Evolutionary conservation across 1,139 yeast genomes (phyloP).

Genomic region (Yamadazyma dushanensis): DNA sequence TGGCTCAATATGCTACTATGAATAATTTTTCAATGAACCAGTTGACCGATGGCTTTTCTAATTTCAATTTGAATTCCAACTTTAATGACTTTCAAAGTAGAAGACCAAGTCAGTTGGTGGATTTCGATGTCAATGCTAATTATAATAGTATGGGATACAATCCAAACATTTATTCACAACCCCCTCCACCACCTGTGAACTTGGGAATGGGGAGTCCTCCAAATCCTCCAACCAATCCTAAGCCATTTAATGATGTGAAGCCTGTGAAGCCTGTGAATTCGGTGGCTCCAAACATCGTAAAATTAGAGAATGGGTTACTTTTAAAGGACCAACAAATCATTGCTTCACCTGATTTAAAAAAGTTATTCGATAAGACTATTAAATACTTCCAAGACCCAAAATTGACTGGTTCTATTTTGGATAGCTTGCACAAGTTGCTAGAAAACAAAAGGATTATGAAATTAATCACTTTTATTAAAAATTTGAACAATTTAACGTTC

Average conservation of each 20-base stretch:
- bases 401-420: constrained; percentile 32
- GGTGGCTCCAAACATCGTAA: constrained; percentile 19
- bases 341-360: constrained; percentile 51
- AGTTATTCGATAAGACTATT: constrained; percentile 41
- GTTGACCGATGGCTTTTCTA: constrained; percentile 36
- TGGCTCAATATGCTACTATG: constrained; percentile 17
- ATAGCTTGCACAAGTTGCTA: constrained; percentile 34
- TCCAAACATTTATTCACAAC: neutral
- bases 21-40: constrained; percentile 25
- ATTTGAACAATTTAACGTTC: constrained; percentile 43
- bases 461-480: constrained; percentile 41
- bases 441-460: constrained; percentile 31
- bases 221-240: neutral
- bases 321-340: constrained; percentile 52
- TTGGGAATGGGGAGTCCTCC: too few species aligned
- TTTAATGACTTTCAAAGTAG: constrained; percentile 44
- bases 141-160: neutral
- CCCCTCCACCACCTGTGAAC: neutral
- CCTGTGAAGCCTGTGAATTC: neutral
- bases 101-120: constrained; percentile 47
- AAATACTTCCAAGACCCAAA: constrained; percentile 48
- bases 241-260: too few species aligned
- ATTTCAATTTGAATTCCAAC: constrained; percentile 35
- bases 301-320: constrained; percentile 57
- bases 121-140: constrained; percentile 20